Conservation (phyloP, 306 rosid species). For the Quercus glauca region DNA sequence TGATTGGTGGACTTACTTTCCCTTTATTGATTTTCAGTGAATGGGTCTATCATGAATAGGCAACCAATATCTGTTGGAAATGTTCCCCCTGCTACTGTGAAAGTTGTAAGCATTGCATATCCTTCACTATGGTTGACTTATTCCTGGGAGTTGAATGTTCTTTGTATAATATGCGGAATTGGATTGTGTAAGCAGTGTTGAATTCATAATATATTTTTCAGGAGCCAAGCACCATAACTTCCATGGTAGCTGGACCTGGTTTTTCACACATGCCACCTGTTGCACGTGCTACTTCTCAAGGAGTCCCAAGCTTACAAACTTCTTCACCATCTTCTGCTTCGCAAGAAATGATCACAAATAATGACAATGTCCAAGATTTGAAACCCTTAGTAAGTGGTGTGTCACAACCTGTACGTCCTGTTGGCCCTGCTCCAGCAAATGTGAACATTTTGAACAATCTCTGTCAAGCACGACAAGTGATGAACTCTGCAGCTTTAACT, state of each 20-base stretch:
- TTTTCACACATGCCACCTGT: conserved; percentile 67
- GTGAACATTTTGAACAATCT: conserved; percentile 81
- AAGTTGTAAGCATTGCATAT: conserved; percentile 63
- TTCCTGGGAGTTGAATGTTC: not conserved
- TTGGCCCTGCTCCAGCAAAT: conserved; percentile 66
- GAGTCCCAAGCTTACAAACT: conserved; percentile 78
- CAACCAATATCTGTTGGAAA: conserved; percentile 63
- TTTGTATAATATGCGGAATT: conserved; percentile 6
- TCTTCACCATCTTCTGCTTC: conserved; percentile 85
- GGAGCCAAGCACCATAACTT: conserved; percentile 83
- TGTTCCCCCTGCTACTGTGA: conserved; percentile 75
- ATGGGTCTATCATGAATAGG: conserved; percentile 74
- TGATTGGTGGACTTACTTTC: conserved; percentile 21
- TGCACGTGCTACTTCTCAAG: conserved; percentile 73
- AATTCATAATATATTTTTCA: conserved; percentile 34
- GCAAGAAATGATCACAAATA: conserved; percentile 73
- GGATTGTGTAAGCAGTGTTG: conserved; percentile 11
- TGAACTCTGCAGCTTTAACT: conserved; percentile 67
- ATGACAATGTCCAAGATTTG: conserved; percentile 69
- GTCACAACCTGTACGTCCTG: conserved; percentile 73
- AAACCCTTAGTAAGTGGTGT: conserved; percentile 63
- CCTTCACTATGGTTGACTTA: conserved; percentile 4
- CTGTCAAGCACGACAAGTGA: conserved; percentile 79
- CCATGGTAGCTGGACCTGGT: conserved; percentile 68
- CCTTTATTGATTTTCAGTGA: conserved; percentile 47